These are phyloP conservation scores for Erigeron philadelphicus DNA, from an alignment of 140 eudicot species.

Conservation along the genomic window DNA sequence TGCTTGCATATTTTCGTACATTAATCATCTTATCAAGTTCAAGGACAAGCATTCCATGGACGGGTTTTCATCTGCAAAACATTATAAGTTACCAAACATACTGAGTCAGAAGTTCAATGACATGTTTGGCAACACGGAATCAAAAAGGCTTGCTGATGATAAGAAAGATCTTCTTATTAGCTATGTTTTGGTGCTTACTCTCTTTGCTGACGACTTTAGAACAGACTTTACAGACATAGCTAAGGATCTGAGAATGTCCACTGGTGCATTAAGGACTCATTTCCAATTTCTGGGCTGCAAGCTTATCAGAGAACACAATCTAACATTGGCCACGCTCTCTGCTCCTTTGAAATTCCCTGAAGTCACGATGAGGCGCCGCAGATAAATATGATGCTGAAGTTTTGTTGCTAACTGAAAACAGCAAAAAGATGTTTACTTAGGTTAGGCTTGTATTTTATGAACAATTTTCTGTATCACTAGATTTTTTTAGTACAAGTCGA, in stretches of 20 bases:
- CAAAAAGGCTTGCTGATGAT: slow-evolving; percentile 49
- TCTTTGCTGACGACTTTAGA: slow-evolving; percentile 58
- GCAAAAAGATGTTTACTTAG: not conserved
- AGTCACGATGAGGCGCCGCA: slow-evolving; percentile 42
- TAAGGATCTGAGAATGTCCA: slow-evolving; percentile 54
- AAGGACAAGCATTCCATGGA: slow-evolving; percentile 67
- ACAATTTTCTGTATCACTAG: not conserved
- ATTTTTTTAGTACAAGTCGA: too few relatives aligned
- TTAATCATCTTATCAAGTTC: slow-evolving; percentile 73
- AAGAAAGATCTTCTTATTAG: slow-evolving; percentile 55
- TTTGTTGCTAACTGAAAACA: slow-evolving; percentile 8
- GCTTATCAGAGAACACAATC: slow-evolving; percentile 29
- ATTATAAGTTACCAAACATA: slow-evolving; percentile 57
- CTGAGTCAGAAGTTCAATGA: slow-evolving; percentile 45
- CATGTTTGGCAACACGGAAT: slow-evolving; percentile 44
- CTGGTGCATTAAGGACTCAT: slow-evolving; percentile 37
- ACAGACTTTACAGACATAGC: slow-evolving; percentile 69
- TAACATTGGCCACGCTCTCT: slow-evolving; percentile 51
- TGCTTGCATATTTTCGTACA: slow-evolving; percentile 64
- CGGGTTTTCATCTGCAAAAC: slow-evolving; percentile 44
- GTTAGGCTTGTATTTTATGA: slow-evolving; percentile 6
- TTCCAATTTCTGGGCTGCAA: slow-evolving; percentile 62
- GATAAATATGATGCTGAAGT: slow-evolving; percentile 23
- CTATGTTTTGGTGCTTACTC: slow-evolving; percentile 69
- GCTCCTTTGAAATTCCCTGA: slow-evolving; percentile 52